These are phyloP conservation scores for Aspergillus sparsus DNA, from an alignment of 495 filamentous ascomycete genomes.

Conservation along the genomic window DNA sequence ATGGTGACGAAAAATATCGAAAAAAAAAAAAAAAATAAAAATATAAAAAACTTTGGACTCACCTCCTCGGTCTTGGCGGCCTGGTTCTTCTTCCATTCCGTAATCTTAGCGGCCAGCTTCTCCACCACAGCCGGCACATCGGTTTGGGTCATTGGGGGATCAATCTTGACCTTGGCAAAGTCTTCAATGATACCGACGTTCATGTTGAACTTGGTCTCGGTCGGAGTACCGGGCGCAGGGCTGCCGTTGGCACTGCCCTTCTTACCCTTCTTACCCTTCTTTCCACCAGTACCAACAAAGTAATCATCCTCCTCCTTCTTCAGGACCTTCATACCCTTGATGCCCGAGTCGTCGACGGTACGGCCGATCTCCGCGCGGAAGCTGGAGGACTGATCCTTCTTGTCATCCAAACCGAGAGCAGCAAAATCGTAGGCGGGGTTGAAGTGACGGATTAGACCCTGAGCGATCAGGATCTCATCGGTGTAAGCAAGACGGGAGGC, in stretches of 20 bases:
- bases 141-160: constrained; percentile 79
- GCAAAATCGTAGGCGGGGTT: constrained; percentile 75
- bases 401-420: constrained; percentile 53
- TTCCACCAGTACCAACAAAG: constrained; percentile 74
- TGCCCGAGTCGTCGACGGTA: constrained; percentile 72
- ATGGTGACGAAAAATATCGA: background rate
- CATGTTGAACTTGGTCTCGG: constrained; percentile 74
- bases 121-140: constrained; percentile 77
- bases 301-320: constrained; percentile 91
- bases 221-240: constrained; percentile 45
- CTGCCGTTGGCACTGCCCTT: constrained; percentile 58
- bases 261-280: constrained; percentile 91
- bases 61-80: constrained; percentile 89
- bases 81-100: constrained; percentile 92
- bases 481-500: constrained; percentile 85
- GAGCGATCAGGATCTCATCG: constrained; percentile 85
- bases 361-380: constrained; percentile 78
- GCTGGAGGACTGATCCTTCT: constrained; percentile 66
- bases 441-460: constrained; percentile 85
- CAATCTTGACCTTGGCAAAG: constrained; percentile 76
- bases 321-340: constrained; percentile 75
- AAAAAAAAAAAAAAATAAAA: background rate
- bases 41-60: constrained; percentile 31
- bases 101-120: constrained; percentile 88
- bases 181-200: constrained; percentile 89